Evolutionary conservation across 306 rosid species (phyloP), one percentile per base, ranked within the genome.

Genomic region (Dicorynia guianensis): DNA sequence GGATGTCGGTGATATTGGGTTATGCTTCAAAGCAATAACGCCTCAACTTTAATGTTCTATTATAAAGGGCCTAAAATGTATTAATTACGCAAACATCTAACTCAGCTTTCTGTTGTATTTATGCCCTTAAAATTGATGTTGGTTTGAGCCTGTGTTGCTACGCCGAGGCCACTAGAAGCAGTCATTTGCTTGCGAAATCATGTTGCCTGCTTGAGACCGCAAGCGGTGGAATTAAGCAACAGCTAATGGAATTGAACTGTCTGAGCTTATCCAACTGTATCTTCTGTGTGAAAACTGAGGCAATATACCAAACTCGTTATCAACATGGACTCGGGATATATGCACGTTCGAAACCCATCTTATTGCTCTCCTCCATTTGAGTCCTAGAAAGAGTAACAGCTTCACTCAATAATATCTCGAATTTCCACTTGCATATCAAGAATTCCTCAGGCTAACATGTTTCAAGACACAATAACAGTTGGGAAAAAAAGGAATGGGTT

Each of bases 11-110:
- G 78, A 34, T 76, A 79, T 69, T 18, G 46, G 57, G 79, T 82
- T 78, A 15, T 15, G 63, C 82, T 84, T 82, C 91, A 86, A 86
- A 79, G 79, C 79, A 79, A 52, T 53, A 40, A 47, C 62, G 14
- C 60, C 25, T 47, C 12, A 58, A 59, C 33, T 25, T 57, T 69
- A 25, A 63, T 68, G 48, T 72, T 73, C 5, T 18, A 79, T 25
- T 1, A 36, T 48, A 11, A 69, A 63, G 80, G 42, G 47, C 67
- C 53, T 50, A 48, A 67, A 39, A 72, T 66, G 53, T 84, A 59
- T 75, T 74, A 25, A 33, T 60, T 69, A 74, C 80, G 74, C 77
- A 55, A 0, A 36, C 3, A 5, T 65, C 60, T 67, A 67, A 73
- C 67, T 82, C 69, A 77, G 72, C 69, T 14, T 11, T 81, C 38